Percentiles rank a stretch among this genome's conserved stretches.
These are phyloP conservation scores for Agastache rugosa DNA, from an alignment of 257 asterid species.

Conservation along the genomic window DNA sequence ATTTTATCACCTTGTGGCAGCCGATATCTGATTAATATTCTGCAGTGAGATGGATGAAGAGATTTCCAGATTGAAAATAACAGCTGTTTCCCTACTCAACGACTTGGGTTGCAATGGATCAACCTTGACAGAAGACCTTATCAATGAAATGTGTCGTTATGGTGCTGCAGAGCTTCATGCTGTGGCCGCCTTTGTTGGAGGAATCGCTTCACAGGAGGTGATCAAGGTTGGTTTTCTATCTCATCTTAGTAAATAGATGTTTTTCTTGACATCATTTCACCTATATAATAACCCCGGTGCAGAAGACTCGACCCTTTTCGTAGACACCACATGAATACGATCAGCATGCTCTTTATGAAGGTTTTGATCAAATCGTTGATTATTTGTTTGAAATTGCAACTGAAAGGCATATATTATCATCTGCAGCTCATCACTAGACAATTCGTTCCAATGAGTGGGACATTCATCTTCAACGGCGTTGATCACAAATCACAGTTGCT, in stretches of 20 bases:
- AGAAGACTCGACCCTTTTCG: too few species aligned
- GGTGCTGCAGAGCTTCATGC: conserved; percentile 97
- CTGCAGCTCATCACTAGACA: conserved; percentile 92
- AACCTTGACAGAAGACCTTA: conserved; percentile 83
- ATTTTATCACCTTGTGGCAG: not conserved
- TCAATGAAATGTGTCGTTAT: conserved; percentile 92
- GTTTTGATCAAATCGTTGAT: not conserved
- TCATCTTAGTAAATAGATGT: not conserved
- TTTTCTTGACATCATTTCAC: not conserved
- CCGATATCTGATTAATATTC: conserved; percentile 32
- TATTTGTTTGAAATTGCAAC: conserved; percentile 20
- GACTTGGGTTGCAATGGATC: conserved; percentile 89
- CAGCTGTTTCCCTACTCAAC: conserved; percentile 67
- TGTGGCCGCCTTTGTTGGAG: conserved; percentile 92
- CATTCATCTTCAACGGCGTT: conserved; percentile 88
- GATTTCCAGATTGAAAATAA: conserved; percentile 88
- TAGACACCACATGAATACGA: not conserved
- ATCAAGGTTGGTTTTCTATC: conserved; percentile 68
- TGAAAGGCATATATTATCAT: conserved; percentile 19
- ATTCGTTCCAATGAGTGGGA: conserved; percentile 90
- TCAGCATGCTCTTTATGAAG: not conserved
- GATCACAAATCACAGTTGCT: conserved; percentile 90
- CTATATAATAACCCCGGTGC: not conserved
- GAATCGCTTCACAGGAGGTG: conserved; percentile 96
- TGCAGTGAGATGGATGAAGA: conserved; percentile 95